A percentile compares a stretch with the other conserved stretches of the same genome.
These are phyloP conservation scores for Protomyces inouyei DNA, from an alignment of 1,139 yeast species.

Conservation along the genomic window DNA sequence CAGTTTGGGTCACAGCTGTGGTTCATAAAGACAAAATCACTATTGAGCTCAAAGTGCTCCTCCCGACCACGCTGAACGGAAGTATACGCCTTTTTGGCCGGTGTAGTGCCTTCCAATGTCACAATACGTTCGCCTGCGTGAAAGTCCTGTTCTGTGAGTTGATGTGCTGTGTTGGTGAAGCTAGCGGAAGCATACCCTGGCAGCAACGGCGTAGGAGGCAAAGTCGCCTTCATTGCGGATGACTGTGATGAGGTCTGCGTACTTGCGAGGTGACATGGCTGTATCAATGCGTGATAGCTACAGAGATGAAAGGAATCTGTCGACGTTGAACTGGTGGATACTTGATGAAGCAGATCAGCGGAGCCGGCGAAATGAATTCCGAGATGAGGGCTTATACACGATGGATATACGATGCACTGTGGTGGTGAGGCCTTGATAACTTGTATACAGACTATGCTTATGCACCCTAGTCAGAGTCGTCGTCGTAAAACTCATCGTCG, in stretches of 20 bases:
- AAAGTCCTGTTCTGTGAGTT: neutral
- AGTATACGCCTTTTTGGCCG: constrained; percentile 12
- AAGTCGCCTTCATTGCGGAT: neutral
- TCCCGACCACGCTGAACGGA: constrained; percentile 12
- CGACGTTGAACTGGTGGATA: neutral
- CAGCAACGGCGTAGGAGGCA: neutral
- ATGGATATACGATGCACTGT: neutral
- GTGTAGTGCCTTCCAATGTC: neutral
- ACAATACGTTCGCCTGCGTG: neutral
- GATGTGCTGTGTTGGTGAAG: neutral
- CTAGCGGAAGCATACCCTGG: neutral
- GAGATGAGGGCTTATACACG: neutral
- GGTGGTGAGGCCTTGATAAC: neutral
- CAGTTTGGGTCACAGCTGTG: constrained; percentile 30
- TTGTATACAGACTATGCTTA: neutral
- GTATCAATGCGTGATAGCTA: neutral
- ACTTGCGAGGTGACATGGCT: neutral
- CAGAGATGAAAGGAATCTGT: neutral
- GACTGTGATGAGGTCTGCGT: neutral
- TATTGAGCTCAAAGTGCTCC: constrained; percentile 25
- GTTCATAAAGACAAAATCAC: constrained; percentile 31
- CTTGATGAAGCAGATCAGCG: neutral
- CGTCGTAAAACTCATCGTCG: constrained; percentile 53
- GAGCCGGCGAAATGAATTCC: neutral
- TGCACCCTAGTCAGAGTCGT: neutral